phyloP scores from a whole-genome alignment of 495 filamentous ascomycete species.

The Neurospora sp. region DNA sequence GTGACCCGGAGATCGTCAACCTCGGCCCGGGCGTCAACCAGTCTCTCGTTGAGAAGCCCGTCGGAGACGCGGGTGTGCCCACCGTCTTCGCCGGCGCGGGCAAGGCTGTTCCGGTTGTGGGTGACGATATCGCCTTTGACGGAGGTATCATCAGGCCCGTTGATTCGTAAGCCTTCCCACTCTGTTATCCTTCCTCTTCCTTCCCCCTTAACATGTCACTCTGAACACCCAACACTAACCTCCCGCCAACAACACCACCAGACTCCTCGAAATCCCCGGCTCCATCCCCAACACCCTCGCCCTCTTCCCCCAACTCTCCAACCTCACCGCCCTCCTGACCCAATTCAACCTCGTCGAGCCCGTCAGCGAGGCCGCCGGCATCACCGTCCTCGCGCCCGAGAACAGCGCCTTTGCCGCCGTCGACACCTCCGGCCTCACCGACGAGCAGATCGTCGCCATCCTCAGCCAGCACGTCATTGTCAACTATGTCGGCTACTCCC shows the following conservation, averaged over 20 bases:
- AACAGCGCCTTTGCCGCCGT: conserved; percentile 13
- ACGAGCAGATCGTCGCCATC: conserved; percentile 2
- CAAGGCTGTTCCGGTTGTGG: conserved; percentile 21
- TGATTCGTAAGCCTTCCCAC: conserved; percentile 14
- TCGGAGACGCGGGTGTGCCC: neutral
- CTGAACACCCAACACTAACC: conserved; percentile 10
- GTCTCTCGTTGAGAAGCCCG: neutral
- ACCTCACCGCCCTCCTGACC: neutral
- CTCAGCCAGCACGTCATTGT: conserved; percentile 21
- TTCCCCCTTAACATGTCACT: no score
- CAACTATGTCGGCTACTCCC: conserved; percentile 21
- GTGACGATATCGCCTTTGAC: conserved; percentile 20
- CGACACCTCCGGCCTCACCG: conserved; percentile 2
- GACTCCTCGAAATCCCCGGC: conserved; percentile 26
- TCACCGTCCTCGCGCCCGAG: conserved; percentile 17
- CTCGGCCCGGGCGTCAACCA: neutral
- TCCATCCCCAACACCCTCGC: neutral
- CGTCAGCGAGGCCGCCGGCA: conserved; percentile 15
- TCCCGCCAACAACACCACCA: conserved; percentile 29
- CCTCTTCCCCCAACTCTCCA: neutral
- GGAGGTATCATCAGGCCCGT: conserved; percentile 24
- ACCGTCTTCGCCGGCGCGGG: conserved; percentile 20
- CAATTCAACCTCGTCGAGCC: neutral
- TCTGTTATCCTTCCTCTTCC: neutral
- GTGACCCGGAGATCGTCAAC: neutral